Evolutionary conservation across 352 stramenopile genomes (phyloP).

Genomic region (Pythium phragmitis): DNA sequence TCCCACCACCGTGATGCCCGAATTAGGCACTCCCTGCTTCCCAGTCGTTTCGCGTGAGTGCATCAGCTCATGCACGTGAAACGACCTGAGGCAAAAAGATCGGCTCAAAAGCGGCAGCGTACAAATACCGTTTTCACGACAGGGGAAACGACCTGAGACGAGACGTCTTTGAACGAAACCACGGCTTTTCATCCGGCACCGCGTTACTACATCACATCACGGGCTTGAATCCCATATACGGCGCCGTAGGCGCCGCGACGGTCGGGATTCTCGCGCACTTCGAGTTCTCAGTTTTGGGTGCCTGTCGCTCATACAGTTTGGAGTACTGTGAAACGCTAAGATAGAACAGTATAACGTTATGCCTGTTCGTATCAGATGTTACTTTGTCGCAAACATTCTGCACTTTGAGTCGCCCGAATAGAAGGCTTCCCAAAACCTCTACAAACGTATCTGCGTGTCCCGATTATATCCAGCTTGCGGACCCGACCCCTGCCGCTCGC

Average conservation of each 20-base stretch:
- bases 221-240: too few species aligned
- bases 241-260: too few species aligned
- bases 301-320: too few species aligned
- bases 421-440: conserved; percentile 4
- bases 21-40: too few species aligned
- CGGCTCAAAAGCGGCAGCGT: neutral
- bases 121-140: neutral
- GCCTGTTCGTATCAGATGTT: conserved; percentile 1
- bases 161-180: neutral
- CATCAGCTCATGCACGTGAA: neutral
- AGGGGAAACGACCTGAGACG: neutral
- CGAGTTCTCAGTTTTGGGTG: too few species aligned
- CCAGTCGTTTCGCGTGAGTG: too few species aligned
- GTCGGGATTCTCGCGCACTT: too few species aligned
- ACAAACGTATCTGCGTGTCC: conserved; percentile 1
- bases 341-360: neutral
- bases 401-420: neutral
- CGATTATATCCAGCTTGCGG: neutral
- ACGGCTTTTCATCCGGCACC: neutral
- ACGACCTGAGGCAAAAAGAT: neutral
- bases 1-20: too few species aligned
- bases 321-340: too few species aligned
- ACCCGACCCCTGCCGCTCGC: conserved; percentile 22
- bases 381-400: conserved; percentile 18
- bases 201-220: neutral